These are phyloP conservation scores for Quercus dentata DNA, from an alignment of 306 rosid species.

Conservation along the genomic window DNA sequence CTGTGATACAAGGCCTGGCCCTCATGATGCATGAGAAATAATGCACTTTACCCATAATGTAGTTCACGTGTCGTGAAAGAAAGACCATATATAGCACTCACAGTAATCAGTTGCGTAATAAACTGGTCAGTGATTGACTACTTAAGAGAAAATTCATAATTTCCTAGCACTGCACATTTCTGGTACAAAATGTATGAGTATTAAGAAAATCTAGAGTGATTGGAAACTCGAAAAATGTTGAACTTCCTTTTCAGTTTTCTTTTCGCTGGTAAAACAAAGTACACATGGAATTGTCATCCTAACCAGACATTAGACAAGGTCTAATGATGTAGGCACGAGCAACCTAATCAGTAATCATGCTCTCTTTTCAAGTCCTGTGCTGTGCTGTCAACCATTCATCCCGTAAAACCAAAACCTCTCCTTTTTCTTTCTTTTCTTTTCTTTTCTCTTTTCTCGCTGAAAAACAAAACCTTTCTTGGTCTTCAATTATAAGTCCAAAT, in stretches of 20 bases:
- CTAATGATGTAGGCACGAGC: neutral
- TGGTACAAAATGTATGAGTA: neutral
- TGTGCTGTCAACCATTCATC: conserved; percentile 17
- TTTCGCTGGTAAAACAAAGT: neutral
- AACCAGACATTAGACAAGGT: neutral
- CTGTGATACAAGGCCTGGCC: no score
- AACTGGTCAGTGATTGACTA: no score
- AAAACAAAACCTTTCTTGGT: neutral
- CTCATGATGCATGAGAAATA: no score
- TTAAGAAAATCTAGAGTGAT: neutral
- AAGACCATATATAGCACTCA: no score
- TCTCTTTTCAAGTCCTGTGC: neutral
- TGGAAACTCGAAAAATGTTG: neutral
- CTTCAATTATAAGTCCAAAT: neutral
- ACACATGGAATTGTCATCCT: neutral
- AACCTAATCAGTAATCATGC: neutral
- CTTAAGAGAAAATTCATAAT: no score
- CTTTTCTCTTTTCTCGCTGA: no score
- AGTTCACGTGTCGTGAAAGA: no score
- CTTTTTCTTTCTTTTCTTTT: no score
- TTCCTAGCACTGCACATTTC: no score
- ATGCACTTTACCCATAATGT: no score
- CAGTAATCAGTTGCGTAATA: no score
- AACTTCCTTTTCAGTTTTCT: neutral
- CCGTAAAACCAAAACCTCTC: neutral